Conservation (phyloP, 139 green algal genomes). For the Tetradesmus lagerheimii region DNA sequence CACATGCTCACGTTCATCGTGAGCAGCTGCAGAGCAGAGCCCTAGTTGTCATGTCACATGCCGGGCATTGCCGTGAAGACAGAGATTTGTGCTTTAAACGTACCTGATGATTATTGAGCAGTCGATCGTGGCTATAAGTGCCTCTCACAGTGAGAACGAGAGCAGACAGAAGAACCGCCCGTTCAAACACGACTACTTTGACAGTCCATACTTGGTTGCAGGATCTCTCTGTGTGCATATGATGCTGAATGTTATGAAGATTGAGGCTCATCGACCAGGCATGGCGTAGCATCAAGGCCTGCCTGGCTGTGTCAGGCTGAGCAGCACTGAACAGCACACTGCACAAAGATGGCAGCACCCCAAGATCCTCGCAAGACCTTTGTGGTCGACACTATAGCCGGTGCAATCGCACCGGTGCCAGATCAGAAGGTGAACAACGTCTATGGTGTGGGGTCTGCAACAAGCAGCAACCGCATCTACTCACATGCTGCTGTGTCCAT, state of each 20-base stretch:
- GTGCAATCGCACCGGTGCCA: conserved; percentile 48
- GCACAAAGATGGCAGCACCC: conserved; percentile 3
- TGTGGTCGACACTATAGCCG: conserved; percentile 54
- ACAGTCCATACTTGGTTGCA: background rate
- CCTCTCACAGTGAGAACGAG: background rate
- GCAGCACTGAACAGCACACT: background rate
- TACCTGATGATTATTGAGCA: background rate
- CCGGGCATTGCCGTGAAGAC: too few species aligned
- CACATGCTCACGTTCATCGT: too few species aligned
- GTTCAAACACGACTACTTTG: background rate
- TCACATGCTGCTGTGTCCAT: background rate
- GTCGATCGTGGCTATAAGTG: background rate
- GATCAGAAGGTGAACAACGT: conserved; percentile 47
- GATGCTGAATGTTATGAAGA: too few species aligned
- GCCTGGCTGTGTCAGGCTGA: background rate
- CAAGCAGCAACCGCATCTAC: background rate
- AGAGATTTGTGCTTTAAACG: background rate
- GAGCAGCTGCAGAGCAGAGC: background rate
- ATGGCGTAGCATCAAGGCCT: background rate
- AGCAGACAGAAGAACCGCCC: background rate
- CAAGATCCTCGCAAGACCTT: conserved; percentile 59
- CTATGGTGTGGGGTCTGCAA: background rate
- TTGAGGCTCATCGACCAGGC: background rate
- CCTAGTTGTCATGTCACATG: background rate
- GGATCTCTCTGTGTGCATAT: too few species aligned